phyloP scores from a whole-genome alignment of 1,284 basidiomycete species.

The Malassezia obtusa region DNA sequence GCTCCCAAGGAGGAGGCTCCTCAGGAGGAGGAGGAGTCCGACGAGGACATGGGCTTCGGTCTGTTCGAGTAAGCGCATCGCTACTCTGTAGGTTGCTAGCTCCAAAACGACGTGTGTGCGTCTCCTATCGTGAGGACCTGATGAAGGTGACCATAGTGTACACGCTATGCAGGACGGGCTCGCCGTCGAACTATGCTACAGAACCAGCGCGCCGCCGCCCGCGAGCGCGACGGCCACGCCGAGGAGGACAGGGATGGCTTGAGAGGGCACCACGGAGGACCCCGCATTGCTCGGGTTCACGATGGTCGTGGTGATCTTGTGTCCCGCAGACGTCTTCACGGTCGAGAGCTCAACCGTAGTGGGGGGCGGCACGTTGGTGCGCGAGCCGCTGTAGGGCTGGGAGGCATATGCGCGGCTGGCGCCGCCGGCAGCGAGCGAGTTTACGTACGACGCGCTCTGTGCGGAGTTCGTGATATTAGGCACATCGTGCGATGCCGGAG shows the following conservation, averaged over 20 bases:
- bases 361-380: slow-evolving; percentile 9
- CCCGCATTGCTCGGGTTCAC: too few relatives aligned
- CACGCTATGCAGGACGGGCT: too few relatives aligned
- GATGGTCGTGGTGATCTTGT: background rate
- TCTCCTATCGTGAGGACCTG: background rate
- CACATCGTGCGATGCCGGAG: slow-evolving; percentile 3
- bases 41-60: slow-evolving; percentile 52
- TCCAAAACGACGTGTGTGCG: background rate
- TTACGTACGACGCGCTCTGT: background rate
- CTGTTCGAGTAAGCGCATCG: slow-evolving; percentile 66
- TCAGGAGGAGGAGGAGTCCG: slow-evolving; percentile 57
- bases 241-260: background rate
- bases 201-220: background rate
- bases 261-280: too few relatives aligned
- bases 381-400: background rate
- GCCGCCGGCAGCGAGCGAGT: slow-evolving; percentile 5
- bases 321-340: background rate
- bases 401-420: slow-evolving; percentile 7
- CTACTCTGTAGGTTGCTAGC: background rate
- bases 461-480: background rate
- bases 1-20: slow-evolving; percentile 47
- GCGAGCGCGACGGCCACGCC: background rate
- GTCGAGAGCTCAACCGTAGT: slow-evolving; percentile 1
- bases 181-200: background rate
- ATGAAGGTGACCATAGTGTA: too few relatives aligned